phyloP scores from a whole-genome alignment of 345 rosid species.

The Populus ilicifolia region DNA sequence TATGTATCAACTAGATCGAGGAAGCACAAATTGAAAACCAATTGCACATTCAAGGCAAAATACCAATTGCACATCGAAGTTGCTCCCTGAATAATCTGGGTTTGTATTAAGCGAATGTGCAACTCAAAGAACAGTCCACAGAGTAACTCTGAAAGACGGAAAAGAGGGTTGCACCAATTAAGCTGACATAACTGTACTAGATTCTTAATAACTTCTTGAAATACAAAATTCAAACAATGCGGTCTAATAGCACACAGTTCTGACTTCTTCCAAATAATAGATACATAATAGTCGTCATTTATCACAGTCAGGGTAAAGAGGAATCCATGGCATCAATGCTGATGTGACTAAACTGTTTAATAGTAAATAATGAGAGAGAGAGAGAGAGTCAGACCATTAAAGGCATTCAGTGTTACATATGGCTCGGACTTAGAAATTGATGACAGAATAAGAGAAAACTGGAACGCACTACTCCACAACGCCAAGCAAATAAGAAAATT shows the following conservation, averaged over 20 bases:
- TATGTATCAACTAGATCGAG: no score
- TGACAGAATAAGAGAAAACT: constrained; percentile 27
- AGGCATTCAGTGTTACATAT: constrained; percentile 38
- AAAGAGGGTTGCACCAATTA: constrained; percentile 15
- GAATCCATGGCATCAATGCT: constrained; percentile 40
- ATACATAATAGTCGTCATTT: constrained; percentile 22
- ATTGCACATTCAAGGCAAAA: not conserved
- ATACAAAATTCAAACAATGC: not conserved
- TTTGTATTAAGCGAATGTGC: not conserved
- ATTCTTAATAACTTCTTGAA: constrained; percentile 3
- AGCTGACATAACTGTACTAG: constrained; percentile 17
- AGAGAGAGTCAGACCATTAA: constrained; percentile 33
- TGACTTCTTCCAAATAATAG: constrained; percentile 8
- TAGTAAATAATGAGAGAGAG: constrained; percentile 15
- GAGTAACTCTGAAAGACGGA: no score
- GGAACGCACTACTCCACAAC: constrained; percentile 1
- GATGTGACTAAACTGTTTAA: constrained; percentile 41
- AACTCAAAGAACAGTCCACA: no score
- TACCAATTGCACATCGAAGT: not conserved
- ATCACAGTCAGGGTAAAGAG: constrained; percentile 21
- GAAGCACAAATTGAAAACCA: no score
- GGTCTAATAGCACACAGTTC: not conserved
- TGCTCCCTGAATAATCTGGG: not conserved
- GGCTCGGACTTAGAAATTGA: constrained; percentile 38
- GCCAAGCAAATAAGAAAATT: not conserved